Evolutionary conservation across 2,329 filamentous ascomycete genomes (phyloP).

Genomic region (Neobulgaria alba): DNA sequence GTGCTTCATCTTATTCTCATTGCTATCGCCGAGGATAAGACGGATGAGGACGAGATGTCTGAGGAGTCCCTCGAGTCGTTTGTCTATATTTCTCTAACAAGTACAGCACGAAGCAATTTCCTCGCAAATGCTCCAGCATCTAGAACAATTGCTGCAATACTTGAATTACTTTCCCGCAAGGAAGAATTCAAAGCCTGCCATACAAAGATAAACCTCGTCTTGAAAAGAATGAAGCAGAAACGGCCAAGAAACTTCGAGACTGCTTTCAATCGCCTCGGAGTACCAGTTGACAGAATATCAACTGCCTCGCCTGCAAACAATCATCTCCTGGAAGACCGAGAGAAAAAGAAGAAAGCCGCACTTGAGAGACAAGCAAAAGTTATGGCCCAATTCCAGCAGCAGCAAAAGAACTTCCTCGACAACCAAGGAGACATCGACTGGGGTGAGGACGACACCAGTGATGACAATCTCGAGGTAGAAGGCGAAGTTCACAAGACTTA

Average conservation of each 20-base stretch:
- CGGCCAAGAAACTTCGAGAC: constrained; percentile 63
- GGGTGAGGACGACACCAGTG: constrained; percentile 72
- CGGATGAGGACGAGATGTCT: constrained; percentile 43
- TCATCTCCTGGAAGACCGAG: constrained; percentile 52
- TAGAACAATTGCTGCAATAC: constrained; percentile 55
- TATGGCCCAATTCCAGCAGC: constrained; percentile 97
- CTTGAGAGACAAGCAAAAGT: constrained; percentile 83
- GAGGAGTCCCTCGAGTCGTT: constrained; percentile 55
- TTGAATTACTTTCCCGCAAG: constrained; percentile 54
- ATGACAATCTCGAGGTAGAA: constrained; percentile 52
- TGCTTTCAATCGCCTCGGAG: constrained; percentile 53
- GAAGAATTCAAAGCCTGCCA: constrained; percentile 76
- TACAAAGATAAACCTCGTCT: constrained; percentile 72
- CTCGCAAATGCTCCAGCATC: constrained; percentile 46
- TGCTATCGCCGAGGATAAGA: constrained; percentile 74
- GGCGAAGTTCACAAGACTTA: constrained; percentile 60
- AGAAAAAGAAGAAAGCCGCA: constrained; percentile 84
- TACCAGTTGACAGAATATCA: constrained; percentile 70
- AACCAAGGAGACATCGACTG: constrained; percentile 83
- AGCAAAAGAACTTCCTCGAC: constrained; percentile 90
- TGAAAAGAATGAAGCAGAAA: constrained; percentile 79
- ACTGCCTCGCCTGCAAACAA: constrained; percentile 70
- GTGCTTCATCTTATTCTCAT: constrained; percentile 81
- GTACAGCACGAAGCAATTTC: constrained; percentile 52
- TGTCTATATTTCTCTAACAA: constrained; percentile 59